phyloP scores from a whole-genome alignment of 257 asterid genomes.

The Penstemon newberryi region DNA sequence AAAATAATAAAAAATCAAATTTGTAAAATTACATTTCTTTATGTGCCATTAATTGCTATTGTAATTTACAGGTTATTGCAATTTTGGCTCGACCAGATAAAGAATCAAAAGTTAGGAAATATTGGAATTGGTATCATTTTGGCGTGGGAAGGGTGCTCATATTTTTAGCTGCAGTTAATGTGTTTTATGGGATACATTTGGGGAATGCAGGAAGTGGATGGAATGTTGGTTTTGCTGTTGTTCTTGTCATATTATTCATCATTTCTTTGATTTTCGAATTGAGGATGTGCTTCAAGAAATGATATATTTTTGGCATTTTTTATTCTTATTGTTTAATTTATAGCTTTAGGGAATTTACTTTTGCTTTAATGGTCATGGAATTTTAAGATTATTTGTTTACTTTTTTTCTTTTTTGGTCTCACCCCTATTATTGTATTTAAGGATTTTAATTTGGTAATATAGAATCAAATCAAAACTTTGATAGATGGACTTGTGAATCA shows the following conservation, averaged over 20 bases:
- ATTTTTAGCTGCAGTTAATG: conserved; percentile 60
- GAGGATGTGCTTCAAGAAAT: conserved; percentile 44
- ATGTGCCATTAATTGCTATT: no score
- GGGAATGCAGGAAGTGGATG: conserved; percentile 58
- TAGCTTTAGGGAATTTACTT: no score
- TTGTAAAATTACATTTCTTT: no score
- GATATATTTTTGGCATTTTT: neutral
- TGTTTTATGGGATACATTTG: conserved; percentile 79
- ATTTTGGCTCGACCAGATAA: conserved; percentile 71
- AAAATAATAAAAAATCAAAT: no score
- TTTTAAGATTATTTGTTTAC: no score
- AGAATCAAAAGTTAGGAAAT: conserved; percentile 62
- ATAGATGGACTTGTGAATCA: no score
- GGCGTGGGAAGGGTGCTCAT: conserved; percentile 60
- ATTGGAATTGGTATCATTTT: conserved; percentile 92
- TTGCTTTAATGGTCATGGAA: no score
- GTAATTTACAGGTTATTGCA: conserved; percentile 56
- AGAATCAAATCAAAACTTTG: no score
- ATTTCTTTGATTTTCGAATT: conserved; percentile 53
- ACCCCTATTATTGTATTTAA: no score
- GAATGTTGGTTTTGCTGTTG: conserved; percentile 74
- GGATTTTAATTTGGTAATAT: no score
- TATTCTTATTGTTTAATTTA: no score
- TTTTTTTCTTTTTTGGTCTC: no score
- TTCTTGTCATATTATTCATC: conserved; percentile 46